Evolutionary conservation across 345 rosid genomes (phyloP).

Genomic region (Isatis tinctoria): DNA sequence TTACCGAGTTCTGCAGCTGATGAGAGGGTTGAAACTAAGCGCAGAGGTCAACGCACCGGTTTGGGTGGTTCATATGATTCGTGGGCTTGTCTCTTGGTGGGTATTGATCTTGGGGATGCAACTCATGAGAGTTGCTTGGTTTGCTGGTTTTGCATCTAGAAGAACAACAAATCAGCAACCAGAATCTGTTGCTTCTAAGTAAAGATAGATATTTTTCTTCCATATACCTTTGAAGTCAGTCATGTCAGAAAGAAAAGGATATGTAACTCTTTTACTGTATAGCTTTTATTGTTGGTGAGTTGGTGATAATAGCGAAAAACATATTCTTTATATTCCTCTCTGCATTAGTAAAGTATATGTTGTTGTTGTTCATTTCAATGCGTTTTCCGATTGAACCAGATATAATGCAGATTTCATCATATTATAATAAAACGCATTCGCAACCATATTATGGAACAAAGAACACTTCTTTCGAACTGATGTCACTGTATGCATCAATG

Average conservation of each 20-base stretch:
- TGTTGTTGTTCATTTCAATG: not conserved
- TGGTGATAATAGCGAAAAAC: conserved; percentile 2
- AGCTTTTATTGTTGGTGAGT: conserved; percentile 3
- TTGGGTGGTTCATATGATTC: conserved; percentile 75
- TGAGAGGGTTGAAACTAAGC: conserved; percentile 84
- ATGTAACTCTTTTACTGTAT: conserved; percentile 1
- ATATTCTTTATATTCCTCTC: not conserved
- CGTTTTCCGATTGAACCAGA: not conserved
- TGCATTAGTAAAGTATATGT: not conserved
- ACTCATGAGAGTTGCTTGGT: conserved; percentile 98
- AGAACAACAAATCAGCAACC: conserved; percentile 18
- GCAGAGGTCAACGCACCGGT: conserved; percentile 66
- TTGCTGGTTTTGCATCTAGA: conserved; percentile 66
- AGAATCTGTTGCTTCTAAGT: conserved; percentile 30
- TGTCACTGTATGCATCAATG: too few species aligned
- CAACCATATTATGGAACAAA: too few species aligned
- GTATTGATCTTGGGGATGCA: conserved; percentile 81
- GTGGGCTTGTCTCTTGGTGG: conserved; percentile 94
- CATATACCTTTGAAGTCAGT: not conserved
- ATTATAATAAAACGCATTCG: too few species aligned
- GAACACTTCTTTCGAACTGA: too few species aligned
- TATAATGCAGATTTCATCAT: not conserved
- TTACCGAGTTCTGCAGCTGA: conserved; percentile 72
- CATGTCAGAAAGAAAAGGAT: conserved; percentile 4
- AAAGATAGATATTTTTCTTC: conserved; percentile 15